Percentiles rank a stretch among this genome's conserved stretches.
Evolutionary conservation across 371 early-diverging fungal species (phyloP).

Genomic region (Mycotypha africana): DNA sequence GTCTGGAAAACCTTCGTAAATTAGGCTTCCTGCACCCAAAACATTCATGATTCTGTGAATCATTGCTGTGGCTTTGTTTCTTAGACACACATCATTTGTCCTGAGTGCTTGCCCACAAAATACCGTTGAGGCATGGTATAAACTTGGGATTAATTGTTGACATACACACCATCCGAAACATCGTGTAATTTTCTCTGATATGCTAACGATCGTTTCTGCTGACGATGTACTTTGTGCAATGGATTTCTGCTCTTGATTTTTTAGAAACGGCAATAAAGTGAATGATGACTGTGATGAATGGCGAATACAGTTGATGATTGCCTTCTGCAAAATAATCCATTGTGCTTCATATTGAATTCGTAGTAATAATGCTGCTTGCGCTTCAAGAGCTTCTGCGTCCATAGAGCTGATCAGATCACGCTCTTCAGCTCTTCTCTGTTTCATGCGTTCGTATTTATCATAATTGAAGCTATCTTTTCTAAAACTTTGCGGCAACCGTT

Average conservation of each 20-base stretch:
- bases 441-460: neutral
- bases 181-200: conserved; percentile 18
- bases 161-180: conserved; percentile 34
- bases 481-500: conserved; percentile 7
- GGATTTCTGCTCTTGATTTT: conserved; percentile 8
- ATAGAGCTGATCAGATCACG: conserved; percentile 1
- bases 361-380: conserved; percentile 19
- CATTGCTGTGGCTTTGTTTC: conserved; percentile 14
- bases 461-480: conserved; percentile 1
- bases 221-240: conserved; percentile 17
- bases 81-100: conserved; percentile 2
- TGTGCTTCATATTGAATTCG: conserved; percentile 27
- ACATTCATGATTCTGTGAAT: conserved; percentile 23
- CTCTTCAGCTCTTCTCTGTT: neutral
- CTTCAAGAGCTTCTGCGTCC: conserved; percentile 11
- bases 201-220: conserved; percentile 18
- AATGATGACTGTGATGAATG: neutral
- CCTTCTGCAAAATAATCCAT: conserved; percentile 29
- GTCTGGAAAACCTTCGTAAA: conserved; percentile 30
- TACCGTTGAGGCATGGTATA: conserved; percentile 33
- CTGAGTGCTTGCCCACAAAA: conserved; percentile 24
- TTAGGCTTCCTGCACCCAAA: conserved; percentile 7
- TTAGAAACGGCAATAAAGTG: conserved; percentile 2
- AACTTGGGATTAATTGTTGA: conserved; percentile 21
- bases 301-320: conserved; percentile 9